A percentile compares a stretch with the other conserved stretches of the same genome.
Conservation (phyloP, 108 stramenopile genomes). For the Cylindrotheca fusiformis region DNA sequence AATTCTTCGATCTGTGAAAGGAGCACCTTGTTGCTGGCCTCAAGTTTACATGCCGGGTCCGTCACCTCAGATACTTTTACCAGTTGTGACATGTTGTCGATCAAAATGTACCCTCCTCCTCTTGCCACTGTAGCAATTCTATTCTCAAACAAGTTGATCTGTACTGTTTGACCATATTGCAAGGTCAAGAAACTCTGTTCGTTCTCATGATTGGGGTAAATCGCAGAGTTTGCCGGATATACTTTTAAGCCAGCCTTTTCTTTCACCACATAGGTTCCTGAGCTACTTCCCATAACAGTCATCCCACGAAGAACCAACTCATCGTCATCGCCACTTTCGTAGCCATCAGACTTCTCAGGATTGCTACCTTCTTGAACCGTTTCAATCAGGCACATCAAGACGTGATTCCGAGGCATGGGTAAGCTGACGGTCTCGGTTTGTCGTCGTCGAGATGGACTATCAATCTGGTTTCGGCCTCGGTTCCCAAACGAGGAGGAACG, state of each 20-base stretch:
- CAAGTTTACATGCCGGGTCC: slow-evolving; percentile 10
- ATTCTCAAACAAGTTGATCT: slow-evolving; percentile 13
- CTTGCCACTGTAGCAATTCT: slow-evolving; percentile 34
- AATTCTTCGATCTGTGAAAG: slow-evolving; percentile 6
- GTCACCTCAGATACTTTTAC: slow-evolving; percentile 40
- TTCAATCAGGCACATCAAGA: slow-evolving; percentile 52
- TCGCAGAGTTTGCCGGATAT: slow-evolving; percentile 1
- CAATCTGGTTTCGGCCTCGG: too few relatives aligned
- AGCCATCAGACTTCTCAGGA: slow-evolving; percentile 15
- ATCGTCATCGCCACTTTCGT: slow-evolving; percentile 30
- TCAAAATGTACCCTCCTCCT: slow-evolving; percentile 50
- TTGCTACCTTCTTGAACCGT: not conserved
- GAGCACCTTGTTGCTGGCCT: slow-evolving; percentile 11
- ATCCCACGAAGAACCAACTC: slow-evolving; percentile 13
- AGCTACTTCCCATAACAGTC: slow-evolving; percentile 14
- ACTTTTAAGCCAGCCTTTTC: slow-evolving; percentile 21
- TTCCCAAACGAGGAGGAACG: too few relatives aligned
- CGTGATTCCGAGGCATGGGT: slow-evolving; percentile 65
- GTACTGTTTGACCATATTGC: slow-evolving; percentile 16
- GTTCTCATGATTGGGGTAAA: not conserved
- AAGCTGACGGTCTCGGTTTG: slow-evolving; percentile 32
- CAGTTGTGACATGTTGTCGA: slow-evolving; percentile 48
- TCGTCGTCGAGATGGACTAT: too few relatives aligned
- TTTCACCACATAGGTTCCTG: slow-evolving; percentile 37
- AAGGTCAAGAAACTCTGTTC: not conserved